These are phyloP conservation scores for Kurtzmaniella quercitrusa DNA, from an alignment of 1,139 yeast genomes.

Conservation along the genomic window DNA sequence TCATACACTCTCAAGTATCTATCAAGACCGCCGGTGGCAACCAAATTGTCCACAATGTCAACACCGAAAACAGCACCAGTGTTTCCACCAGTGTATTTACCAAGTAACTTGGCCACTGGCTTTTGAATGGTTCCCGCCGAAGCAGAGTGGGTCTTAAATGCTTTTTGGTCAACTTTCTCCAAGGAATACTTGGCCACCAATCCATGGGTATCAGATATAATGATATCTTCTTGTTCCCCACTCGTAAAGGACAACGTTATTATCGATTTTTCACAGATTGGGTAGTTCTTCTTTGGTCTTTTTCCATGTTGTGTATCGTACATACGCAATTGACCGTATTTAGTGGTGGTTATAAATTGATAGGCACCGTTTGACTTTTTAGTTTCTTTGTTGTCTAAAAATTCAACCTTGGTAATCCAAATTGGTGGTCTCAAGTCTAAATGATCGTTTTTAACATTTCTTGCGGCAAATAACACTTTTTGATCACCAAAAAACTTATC, in stretches of 20 bases:
- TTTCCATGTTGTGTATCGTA: slow-evolving; percentile 60
- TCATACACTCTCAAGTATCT: slow-evolving; percentile 80
- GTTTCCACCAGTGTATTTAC: slow-evolving; percentile 42
- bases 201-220: slow-evolving; percentile 55
- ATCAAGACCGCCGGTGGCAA: slow-evolving; percentile 76
- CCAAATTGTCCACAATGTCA: slow-evolving; percentile 21
- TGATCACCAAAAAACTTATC: slow-evolving; percentile 17
- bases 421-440: slow-evolving; percentile 63
- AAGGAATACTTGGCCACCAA: slow-evolving; percentile 52
- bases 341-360: slow-evolving; percentile 60
- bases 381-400: slow-evolving; percentile 29
- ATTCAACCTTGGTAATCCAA: slow-evolving; percentile 53
- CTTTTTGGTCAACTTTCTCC: slow-evolving; percentile 33
- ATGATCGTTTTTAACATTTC: slow-evolving; percentile 65
- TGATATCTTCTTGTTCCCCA: slow-evolving; percentile 33
- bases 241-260: slow-evolving; percentile 33
- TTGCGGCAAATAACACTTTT: slow-evolving; percentile 46
- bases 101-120: slow-evolving; percentile 38
- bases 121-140: slow-evolving; percentile 40
- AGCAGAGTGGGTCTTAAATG: slow-evolving; percentile 37
- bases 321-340: slow-evolving; percentile 62
- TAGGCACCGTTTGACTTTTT: slow-evolving; percentile 24
- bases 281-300: slow-evolving; percentile 52
- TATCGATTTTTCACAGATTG: slow-evolving; percentile 47
- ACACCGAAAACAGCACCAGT: slow-evolving; percentile 43